A percentile compares a stretch with the other conserved stretches of the same genome.
Conservation (phyloP, 768 basidiomycete species). For the Tulasnella sp. region DNA sequence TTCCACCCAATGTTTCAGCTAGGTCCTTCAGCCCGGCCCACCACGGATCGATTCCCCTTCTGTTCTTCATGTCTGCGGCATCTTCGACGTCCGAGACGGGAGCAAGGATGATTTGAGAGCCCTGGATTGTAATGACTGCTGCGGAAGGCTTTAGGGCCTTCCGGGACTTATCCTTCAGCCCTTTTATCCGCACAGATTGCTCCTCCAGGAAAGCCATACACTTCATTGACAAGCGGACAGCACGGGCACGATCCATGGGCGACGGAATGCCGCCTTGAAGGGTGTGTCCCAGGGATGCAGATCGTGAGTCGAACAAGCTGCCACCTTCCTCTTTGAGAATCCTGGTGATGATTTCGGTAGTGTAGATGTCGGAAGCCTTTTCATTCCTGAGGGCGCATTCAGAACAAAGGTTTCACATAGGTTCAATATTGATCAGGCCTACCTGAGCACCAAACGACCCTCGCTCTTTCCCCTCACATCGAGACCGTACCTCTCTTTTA, state of each 20-base stretch:
- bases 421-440: slow-evolving; percentile 35
- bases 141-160: slow-evolving; percentile 62
- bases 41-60: slow-evolving; percentile 74
- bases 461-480: slow-evolving; percentile 88
- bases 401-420: background rate
- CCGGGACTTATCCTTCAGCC: slow-evolving; percentile 52
- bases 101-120: slow-evolving; percentile 74
- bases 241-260: slow-evolving; percentile 88
- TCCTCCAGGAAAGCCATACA: slow-evolving; percentile 93
- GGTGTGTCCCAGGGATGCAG: slow-evolving; percentile 95
- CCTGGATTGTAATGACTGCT: slow-evolving; percentile 88
- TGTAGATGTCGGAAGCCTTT: slow-evolving; percentile 80
- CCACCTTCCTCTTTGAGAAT: slow-evolving; percentile 97
- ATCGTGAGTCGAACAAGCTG: slow-evolving; percentile 84
- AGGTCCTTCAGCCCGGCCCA: slow-evolving; percentile 68
- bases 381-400: slow-evolving; percentile 61
- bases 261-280: slow-evolving; percentile 95
- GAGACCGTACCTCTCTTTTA: slow-evolving; percentile 77
- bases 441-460: slow-evolving; percentile 91
- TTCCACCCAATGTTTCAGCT: slow-evolving; percentile 63
- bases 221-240: slow-evolving; percentile 81
- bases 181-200: slow-evolving; percentile 48
- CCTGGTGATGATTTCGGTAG: slow-evolving; percentile 84
- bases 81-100: slow-evolving; percentile 77
- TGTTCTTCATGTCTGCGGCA: slow-evolving; percentile 87